phyloP scores from a whole-genome alignment of 2,329 filamentous ascomycete species.

The Fusarium decemcellulare region DNA sequence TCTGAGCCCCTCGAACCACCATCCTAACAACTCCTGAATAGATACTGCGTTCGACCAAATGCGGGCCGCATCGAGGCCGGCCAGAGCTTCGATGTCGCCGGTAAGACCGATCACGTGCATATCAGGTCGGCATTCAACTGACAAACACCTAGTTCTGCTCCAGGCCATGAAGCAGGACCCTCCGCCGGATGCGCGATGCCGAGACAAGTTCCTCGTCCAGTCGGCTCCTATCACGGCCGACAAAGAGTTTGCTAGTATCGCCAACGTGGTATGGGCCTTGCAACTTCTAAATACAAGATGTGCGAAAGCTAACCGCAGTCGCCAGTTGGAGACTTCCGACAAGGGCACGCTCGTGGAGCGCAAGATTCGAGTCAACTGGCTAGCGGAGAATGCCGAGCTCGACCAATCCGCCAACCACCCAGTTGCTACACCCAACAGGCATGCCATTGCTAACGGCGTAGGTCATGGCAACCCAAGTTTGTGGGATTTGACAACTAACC shows the following conservation, averaged over 20 bases:
- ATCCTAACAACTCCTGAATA: constrained; percentile 56
- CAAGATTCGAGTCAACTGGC: constrained; percentile 94
- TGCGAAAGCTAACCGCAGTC: constrained; percentile 18
- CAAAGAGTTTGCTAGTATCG: constrained; percentile 86
- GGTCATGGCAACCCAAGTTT: constrained; percentile 35
- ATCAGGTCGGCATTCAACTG: constrained; percentile 16
- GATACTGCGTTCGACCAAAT: constrained; percentile 98
- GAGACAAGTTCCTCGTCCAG: constrained; percentile 98
- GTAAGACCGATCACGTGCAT: constrained; percentile 63
- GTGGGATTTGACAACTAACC: constrained; percentile 23
- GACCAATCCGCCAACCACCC: constrained; percentile 45
- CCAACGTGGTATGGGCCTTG: constrained; percentile 78
- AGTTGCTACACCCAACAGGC: constrained; percentile 59
- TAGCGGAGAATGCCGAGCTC: constrained; percentile 71
- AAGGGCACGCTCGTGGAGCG: constrained; percentile 89
- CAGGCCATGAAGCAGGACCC: constrained; percentile 99
- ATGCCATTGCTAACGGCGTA: constrained; percentile 58
- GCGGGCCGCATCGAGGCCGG: constrained; percentile 95
- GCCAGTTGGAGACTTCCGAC: constrained; percentile 82
- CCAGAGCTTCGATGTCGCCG: constrained; percentile 91
- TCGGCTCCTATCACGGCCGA: constrained; percentile 87
- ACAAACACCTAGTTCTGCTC: constrained; percentile 78
- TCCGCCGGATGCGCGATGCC: constrained; percentile 87
- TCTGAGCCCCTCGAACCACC: constrained; percentile 21
- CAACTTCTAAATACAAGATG: not conserved